These are phyloP conservation scores for Quercus variabilis DNA, from an alignment of 306 rosid species.

Conservation along the genomic window DNA sequence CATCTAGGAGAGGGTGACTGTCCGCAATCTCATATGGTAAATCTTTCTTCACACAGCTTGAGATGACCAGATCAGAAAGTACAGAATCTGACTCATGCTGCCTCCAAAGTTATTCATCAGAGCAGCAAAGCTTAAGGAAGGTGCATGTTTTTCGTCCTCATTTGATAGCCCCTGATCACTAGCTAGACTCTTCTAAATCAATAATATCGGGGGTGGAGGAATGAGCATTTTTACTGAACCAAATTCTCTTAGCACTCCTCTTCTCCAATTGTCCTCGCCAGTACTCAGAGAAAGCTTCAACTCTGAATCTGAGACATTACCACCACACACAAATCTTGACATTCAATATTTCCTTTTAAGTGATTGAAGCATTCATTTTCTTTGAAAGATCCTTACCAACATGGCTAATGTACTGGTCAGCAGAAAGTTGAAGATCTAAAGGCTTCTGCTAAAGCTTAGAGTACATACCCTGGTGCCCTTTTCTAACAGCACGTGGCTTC, in stretches of 20 bases:
- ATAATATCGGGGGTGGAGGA: constrained; percentile 25
- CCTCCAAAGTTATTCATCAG: not conserved
- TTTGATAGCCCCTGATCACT: constrained; percentile 8
- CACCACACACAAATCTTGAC: constrained; percentile 9
- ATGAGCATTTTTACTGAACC: constrained; percentile 15
- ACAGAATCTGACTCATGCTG: constrained; percentile 13
- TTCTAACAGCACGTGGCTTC: constrained; percentile 18
- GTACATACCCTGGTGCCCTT: constrained; percentile 9
- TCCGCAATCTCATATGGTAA: not conserved
- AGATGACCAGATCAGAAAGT: constrained; percentile 2
- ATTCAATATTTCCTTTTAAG: constrained; percentile 9
- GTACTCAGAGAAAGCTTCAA: constrained; percentile 39
- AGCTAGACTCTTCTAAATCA: constrained; percentile 41
- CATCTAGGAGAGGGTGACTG: constrained; percentile 1
- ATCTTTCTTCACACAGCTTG: constrained; percentile 18
- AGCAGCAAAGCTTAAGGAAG: constrained; percentile 12
- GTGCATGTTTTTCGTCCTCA: constrained; percentile 18
- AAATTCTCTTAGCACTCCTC: constrained; percentile 6
- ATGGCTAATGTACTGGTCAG: constrained; percentile 16
- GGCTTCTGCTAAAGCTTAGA: constrained; percentile 24
- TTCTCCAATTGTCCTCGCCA: constrained; percentile 23
- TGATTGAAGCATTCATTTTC: constrained; percentile 6
- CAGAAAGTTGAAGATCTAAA: constrained; percentile 23
- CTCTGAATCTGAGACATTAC: constrained; percentile 32
- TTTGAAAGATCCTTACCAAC: constrained; percentile 32